Evolutionary conservation across 768 basidiomycete species (phyloP).

Genomic region (Psilocybe tampanensis): DNA sequence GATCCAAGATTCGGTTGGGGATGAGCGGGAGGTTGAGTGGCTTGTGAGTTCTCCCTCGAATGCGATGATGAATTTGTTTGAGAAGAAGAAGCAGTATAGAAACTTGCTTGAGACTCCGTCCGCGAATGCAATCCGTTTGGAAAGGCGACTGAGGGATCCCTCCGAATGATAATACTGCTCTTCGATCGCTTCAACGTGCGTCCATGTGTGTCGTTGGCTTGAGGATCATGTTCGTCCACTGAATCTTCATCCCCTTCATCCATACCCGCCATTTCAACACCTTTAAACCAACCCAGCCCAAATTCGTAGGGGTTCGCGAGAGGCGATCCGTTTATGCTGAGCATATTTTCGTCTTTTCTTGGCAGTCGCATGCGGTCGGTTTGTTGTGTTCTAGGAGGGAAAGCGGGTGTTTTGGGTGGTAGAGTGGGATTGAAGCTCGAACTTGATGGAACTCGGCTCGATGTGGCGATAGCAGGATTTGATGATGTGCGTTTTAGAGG

Average conservation of each 20-base stretch:
- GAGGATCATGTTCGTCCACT: slow-evolving; percentile 21
- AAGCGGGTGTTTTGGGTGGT: slow-evolving; percentile 56
- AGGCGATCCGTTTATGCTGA: slow-evolving; percentile 83
- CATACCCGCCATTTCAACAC: slow-evolving; percentile 37
- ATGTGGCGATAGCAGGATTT: slow-evolving; percentile 25
- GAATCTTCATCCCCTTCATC: slow-evolving; percentile 36
- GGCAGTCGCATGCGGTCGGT: slow-evolving; percentile 55
- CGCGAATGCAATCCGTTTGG: slow-evolving; percentile 44
- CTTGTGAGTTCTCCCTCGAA: slow-evolving; percentile 45
- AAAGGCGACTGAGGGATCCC: slow-evolving; percentile 52
- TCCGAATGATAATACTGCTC: slow-evolving; percentile 63
- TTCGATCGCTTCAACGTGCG: slow-evolving; percentile 48
- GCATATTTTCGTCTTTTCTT: slow-evolving; percentile 74
- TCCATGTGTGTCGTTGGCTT: slow-evolving; percentile 23
- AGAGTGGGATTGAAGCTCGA: slow-evolving; percentile 76
- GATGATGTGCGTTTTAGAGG: slow-evolving; percentile 48
- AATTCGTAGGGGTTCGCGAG: slow-evolving; percentile 77
- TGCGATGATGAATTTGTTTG: slow-evolving; percentile 40
- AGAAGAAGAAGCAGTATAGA: slow-evolving; percentile 37
- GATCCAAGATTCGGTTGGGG: slow-evolving; percentile 21
- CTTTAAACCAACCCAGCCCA: slow-evolving; percentile 61
- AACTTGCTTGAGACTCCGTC: slow-evolving; percentile 53
- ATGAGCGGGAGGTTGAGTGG: slow-evolving; percentile 20
- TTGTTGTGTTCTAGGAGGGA: slow-evolving; percentile 35
- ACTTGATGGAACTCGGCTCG: slow-evolving; percentile 54